These are phyloP conservation scores for Cercospora sp. DNA, from an alignment of 2,329 filamentous ascomycete genomes.

Conservation along the genomic window DNA sequence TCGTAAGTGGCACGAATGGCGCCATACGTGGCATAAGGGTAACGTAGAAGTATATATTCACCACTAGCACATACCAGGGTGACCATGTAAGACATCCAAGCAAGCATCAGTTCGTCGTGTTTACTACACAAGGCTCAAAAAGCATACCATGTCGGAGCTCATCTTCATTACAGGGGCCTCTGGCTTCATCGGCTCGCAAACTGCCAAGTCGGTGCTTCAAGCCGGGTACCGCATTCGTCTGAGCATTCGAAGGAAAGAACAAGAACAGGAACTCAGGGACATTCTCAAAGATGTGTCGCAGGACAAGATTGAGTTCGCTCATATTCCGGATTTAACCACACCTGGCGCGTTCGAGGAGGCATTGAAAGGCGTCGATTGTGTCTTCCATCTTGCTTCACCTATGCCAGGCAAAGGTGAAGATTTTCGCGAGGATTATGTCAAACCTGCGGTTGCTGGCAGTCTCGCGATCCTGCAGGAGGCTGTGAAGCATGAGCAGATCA, in stretches of 20 bases:
- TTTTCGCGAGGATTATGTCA: slow-evolving; percentile 27
- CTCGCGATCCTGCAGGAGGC: slow-evolving; percentile 31
- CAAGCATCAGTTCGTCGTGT: background rate
- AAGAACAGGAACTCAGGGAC: slow-evolving; percentile 6
- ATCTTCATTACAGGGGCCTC: slow-evolving; percentile 34
- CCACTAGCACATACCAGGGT: background rate
- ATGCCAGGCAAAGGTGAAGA: slow-evolving; percentile 26
- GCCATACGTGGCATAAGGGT: background rate
- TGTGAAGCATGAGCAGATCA: slow-evolving; percentile 28
- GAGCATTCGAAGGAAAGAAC: slow-evolving; percentile 21
- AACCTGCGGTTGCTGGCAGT: slow-evolving; percentile 36
- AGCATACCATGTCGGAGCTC: slow-evolving; percentile 1
- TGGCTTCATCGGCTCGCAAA: slow-evolving; percentile 36
- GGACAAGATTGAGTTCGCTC: slow-evolving; percentile 19
- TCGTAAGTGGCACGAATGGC: background rate
- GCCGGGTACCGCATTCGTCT: slow-evolving; percentile 27
- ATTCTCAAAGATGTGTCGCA: slow-evolving; percentile 5
- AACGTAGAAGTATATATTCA: background rate
- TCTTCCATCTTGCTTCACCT: slow-evolving; percentile 39
- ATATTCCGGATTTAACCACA: slow-evolving; percentile 23
- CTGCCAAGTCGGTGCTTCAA: slow-evolving; percentile 25
- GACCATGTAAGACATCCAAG: background rate
- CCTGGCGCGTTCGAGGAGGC: slow-evolving; percentile 22
- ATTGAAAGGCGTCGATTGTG: slow-evolving; percentile 31
- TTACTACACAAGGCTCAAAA: background rate